These are phyloP conservation scores for Flaveria brownii DNA, from an alignment of 129 eudicot species.

Conservation along the genomic window DNA sequence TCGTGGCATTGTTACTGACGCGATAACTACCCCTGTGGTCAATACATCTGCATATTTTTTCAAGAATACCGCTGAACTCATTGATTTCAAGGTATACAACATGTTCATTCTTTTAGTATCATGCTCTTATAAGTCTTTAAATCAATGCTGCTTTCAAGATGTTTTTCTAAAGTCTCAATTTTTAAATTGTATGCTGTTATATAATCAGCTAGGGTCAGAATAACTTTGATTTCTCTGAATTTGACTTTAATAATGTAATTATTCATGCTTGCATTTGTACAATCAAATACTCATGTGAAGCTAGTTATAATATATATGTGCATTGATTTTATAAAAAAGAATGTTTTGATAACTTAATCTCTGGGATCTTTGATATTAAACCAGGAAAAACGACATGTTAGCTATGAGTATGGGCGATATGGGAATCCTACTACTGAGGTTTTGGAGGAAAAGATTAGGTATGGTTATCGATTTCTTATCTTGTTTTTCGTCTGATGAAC, in stretches of 20 bases:
- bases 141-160: too few species aligned
- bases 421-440: slow-evolving; percentile 82
- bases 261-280: not conserved
- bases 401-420: slow-evolving; percentile 90
- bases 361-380: not conserved
- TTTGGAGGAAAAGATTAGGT: slow-evolving; percentile 85
- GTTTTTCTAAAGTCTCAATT: too few species aligned
- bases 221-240: too few species aligned
- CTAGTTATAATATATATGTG: too few species aligned
- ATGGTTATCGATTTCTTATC: not conserved
- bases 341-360: not conserved
- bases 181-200: too few species aligned
- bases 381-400: slow-evolving; percentile 69
- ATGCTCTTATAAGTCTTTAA: too few species aligned
- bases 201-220: too few species aligned
- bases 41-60: too few species aligned
- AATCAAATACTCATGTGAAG: not conserved
- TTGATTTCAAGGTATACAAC: too few species aligned
- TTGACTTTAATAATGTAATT: not conserved
- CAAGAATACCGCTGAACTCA: too few species aligned
- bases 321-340: not conserved
- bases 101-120: too few species aligned
- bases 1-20: not conserved
- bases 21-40: too few species aligned
- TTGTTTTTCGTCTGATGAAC: not conserved